phyloP scores from a whole-genome alignment of 495 filamentous ascomycete genomes.

The Daldinia bambusicola region DNA sequence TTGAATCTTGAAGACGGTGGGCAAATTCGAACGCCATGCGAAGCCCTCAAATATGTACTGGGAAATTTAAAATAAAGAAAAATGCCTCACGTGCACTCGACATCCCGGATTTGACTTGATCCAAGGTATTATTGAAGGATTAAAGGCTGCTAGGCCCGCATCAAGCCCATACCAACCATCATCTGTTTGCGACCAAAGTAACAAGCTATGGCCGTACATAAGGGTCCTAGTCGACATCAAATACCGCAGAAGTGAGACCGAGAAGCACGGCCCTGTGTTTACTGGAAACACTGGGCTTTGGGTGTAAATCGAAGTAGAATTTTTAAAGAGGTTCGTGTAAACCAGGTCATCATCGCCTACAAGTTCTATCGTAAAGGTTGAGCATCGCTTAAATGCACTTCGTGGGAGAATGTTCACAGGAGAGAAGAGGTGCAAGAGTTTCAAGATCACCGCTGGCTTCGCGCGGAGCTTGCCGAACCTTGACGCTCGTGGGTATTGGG shows the following conservation, averaged over 20 bases:
- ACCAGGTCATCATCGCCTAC: slow-evolving; percentile 39
- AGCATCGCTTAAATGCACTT: slow-evolving; percentile 22
- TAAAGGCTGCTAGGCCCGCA: slow-evolving; percentile 9
- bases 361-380: slow-evolving; percentile 37
- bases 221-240: slow-evolving; percentile 13
- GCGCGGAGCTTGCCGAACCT: slow-evolving; percentile 60
- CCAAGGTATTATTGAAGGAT: neutral
- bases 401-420: slow-evolving; percentile 9
- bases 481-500: slow-evolving; percentile 60
- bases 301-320: slow-evolving; percentile 43
- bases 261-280: slow-evolving; percentile 6
- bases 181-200: slow-evolving; percentile 11
- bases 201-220: slow-evolving; percentile 6
- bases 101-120: slow-evolving; percentile 17
- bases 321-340: slow-evolving; percentile 45
- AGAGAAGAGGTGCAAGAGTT: slow-evolving; percentile 16
- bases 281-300: slow-evolving; percentile 29
- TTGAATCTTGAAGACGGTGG: neutral
- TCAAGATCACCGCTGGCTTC: slow-evolving; percentile 57
- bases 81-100: slow-evolving; percentile 15
- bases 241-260: slow-evolving; percentile 8
- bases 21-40: slow-evolving; percentile 23
- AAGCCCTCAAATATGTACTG: slow-evolving; percentile 46
- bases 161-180: slow-evolving; percentile 10
- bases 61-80: slow-evolving; percentile 38